Evolutionary conservation across 2,329 filamentous ascomycete genomes (phyloP), one percentile per base, ranked within the genome.

Genomic region (Sporothrix brasiliensis): DNA sequence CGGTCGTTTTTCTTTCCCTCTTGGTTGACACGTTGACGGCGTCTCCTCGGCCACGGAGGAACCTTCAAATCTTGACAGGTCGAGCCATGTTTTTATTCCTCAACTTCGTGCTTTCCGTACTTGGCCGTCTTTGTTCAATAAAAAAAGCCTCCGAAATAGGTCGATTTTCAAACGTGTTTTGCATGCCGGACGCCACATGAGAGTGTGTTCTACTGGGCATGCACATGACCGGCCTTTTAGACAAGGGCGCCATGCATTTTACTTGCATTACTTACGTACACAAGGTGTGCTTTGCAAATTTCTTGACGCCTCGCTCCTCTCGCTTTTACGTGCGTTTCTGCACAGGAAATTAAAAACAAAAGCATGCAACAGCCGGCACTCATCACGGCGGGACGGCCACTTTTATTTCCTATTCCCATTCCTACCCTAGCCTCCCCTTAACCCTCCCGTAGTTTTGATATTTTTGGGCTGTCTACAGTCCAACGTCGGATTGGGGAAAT

Each of bases 401-500:
- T 21, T n/a, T 41, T 41, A 63, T 63, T 27, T 63, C 58, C 14
- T 21, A 63, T 30, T 19, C 21, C 58, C 21, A 44, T 61, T 44
- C 24, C 34, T 6, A 10, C n/a, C 27, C 4, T 39, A 34, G 34
- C 21, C 34, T 61, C 34, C 10, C 41, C 41, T 16, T 14, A 30
- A 63, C 49, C 16, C 24, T 30, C 5, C 60, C 39, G 60, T 66
- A 52, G 50, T 21, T 47, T 30, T 52, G 41, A 52, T 30, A 44
- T 60, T 60, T 21, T 39, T 39, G 3, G 2, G 16, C 30, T 27
- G 21, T 34, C 61, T 39, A 66, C 34, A 52, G 61, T 66, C 61
- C 44, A 66, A 66, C 47, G 63, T 66, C 63, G 52, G 63, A 52
- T 52, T 66, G 34, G 34, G 61, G 44, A 27, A 34, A 44, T 61